Evolutionary conservation across 768 basidiomycete genomes (phyloP).

Genomic region (Sporobolomyces pararoseus): DNA sequence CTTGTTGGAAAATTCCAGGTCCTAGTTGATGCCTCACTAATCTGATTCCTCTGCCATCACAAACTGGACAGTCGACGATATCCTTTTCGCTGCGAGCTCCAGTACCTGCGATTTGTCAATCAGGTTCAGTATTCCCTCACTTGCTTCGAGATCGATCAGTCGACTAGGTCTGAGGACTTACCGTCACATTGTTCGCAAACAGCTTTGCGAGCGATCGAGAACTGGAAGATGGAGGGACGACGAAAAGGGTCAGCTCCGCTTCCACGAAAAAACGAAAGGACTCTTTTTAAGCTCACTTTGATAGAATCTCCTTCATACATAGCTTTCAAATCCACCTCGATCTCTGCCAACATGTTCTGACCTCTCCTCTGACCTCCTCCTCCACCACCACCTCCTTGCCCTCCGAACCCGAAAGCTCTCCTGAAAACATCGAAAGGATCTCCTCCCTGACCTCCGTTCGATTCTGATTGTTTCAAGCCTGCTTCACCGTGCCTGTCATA

Average conservation of each 20-base stretch:
- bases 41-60: slow-evolving; percentile 79
- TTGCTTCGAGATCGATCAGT: no score
- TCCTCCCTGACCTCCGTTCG: slow-evolving; percentile 61
- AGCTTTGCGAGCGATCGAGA: slow-evolving; percentile 83
- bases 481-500: slow-evolving; percentile 96
- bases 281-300: slow-evolving; percentile 57
- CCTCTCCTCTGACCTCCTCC: slow-evolving; percentile 48
- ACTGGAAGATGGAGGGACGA: no score
- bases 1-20: slow-evolving; percentile 44
- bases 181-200: slow-evolving; percentile 90
- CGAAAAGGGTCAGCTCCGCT: no score
- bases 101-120: slow-evolving; percentile 58
- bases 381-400: slow-evolving; percentile 33
- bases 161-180: neutral
- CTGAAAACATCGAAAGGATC: slow-evolving; percentile 94
- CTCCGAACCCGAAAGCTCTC: slow-evolving; percentile 63
- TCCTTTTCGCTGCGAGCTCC: slow-evolving; percentile 76
- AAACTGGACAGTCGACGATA: slow-evolving; percentile 64
- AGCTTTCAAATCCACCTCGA: slow-evolving; percentile 45
- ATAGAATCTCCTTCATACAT: slow-evolving; percentile 81
- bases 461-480: slow-evolving; percentile 76
- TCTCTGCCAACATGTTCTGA: slow-evolving; percentile 50
- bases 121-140: neutral
- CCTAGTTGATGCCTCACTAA: slow-evolving; percentile 79
- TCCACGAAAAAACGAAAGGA: neutral